Evolutionary conservation across 1,284 basidiomycete species (phyloP), one percentile per base, ranked within the genome.

Genomic region (Ustilago sp.): DNA sequence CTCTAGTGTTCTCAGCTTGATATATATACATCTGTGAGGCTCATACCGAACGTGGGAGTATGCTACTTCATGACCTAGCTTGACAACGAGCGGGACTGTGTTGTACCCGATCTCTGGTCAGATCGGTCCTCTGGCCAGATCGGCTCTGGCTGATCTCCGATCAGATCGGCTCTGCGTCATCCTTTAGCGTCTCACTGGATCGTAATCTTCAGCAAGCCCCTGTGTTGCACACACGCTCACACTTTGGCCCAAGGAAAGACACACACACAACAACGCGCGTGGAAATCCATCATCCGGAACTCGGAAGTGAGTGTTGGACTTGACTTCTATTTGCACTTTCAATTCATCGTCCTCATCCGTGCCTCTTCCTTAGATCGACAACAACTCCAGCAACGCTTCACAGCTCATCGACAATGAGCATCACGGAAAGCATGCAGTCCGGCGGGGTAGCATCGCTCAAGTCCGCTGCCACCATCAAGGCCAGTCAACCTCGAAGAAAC

Each of bases 341-440:
- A 52, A 34, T 52, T 53, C 48, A 41, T 41, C 39, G 17, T 41
- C 39, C 39, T 39, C 39, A 48, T 28, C 17, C 50, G 5, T 51
- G 17, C 32, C 23, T 41, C 15, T 15, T 47, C 36, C 43, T 35
- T 32, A 54, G 34, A 23, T 54, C 35, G n/a, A 54, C 7, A 28
- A 50, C 48, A 2, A 31, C 11, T 45, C 43, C 19, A 45, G n/a
- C 8, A 17, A 19, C 17, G 31, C 31, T 34, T 35, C 50, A 34
- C 32, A 8, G 50, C 5, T 53, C 51, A 45, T 35, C 35, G 32
- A 28, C 23, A 4, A 75, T 75, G 68, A 75, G 68, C 68, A 70
- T 70, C 54, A 52, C 60, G 15, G 68, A 75, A 38, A 64, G 12
- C 19, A 60, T 63, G 59, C 58, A 59, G 28, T 43, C 66, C 34